Conservation (phyloP, 2,329 filamentous ascomycete genomes). For the Diaporthe sp. region DNA sequence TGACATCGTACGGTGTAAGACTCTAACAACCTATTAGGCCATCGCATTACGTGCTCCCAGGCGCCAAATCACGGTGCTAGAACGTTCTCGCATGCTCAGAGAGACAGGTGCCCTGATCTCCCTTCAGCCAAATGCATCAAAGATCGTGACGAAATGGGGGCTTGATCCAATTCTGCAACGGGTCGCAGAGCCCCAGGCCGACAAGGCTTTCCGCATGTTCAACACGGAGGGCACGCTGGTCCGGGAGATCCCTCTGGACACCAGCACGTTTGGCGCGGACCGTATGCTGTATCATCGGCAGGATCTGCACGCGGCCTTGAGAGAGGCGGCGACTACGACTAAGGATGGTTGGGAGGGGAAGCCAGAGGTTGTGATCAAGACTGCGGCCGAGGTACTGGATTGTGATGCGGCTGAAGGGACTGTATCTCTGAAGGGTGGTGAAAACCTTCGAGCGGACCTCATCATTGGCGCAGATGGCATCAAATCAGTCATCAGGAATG, state of each 20-base stretch:
- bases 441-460: conserved; percentile 48
- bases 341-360: conserved; percentile 42
- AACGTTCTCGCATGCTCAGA: conserved; percentile 47
- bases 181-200: conserved; percentile 50
- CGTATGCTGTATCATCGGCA: conserved; percentile 58
- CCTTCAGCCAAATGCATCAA: conserved; percentile 57
- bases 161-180: conserved; percentile 47
- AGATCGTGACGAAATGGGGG: conserved; percentile 51
- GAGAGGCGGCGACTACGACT: conserved; percentile 45
- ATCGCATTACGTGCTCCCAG: conserved; percentile 53
- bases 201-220: conserved; percentile 54
- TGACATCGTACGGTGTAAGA: background rate
- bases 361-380: conserved; percentile 47
- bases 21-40: conserved; percentile 44
- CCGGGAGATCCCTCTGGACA: conserved; percentile 50
- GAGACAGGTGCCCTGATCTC: conserved; percentile 59
- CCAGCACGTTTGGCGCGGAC: conserved; percentile 53
- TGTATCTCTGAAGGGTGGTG: conserved; percentile 52
- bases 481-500: conserved; percentile 38
- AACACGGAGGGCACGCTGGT: conserved; percentile 45
- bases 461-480: conserved; percentile 57
- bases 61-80: conserved; percentile 45
- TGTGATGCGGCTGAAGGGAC: conserved; percentile 57
- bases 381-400: conserved; percentile 47
- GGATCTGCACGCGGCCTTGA: conserved; percentile 54